These are phyloP conservation scores for Solanum sitiens DNA, from an alignment of 257 asterid species.

Conservation along the genomic window DNA sequence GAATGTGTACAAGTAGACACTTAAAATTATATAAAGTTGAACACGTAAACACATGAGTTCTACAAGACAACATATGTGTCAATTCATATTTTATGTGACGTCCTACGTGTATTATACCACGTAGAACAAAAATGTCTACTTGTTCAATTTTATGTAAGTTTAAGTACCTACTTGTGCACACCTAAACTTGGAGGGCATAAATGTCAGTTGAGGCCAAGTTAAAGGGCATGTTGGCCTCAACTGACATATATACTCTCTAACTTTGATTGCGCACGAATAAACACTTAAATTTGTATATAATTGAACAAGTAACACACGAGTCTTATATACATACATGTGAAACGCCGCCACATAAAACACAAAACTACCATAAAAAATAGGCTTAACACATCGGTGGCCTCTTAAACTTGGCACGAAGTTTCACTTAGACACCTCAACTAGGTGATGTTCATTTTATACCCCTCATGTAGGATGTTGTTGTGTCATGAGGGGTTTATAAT, in stretches of 20 bases:
- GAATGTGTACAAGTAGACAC: rapidly evolving
- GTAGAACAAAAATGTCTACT: neutral
- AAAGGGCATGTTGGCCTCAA: neutral
- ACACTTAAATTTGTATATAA: too few relatives aligned
- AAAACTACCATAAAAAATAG: too few relatives aligned
- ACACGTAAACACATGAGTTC: neutral
- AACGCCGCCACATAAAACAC: neutral
- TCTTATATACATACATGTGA: rapidly evolving
- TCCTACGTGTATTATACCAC: too few relatives aligned
- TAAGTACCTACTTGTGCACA: neutral
- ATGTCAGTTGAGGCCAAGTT: neutral
- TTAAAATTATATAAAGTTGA: neutral
- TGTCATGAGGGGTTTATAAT: too few relatives aligned
- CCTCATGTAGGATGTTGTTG: too few relatives aligned
- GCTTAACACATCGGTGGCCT: too few relatives aligned
- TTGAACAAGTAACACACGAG: neutral
- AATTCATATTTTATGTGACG: neutral
- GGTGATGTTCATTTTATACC: too few relatives aligned
- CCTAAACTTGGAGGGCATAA: neutral
- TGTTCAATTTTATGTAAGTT: too few relatives aligned
- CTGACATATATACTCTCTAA: neutral
- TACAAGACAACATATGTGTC: neutral
- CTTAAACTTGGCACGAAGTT: too few relatives aligned
- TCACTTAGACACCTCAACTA: too few relatives aligned
- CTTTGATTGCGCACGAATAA: too few relatives aligned